Evolutionary conservation across 768 basidiomycete genomes (phyloP).

Genomic region (Macrocybe gigantea): DNA sequence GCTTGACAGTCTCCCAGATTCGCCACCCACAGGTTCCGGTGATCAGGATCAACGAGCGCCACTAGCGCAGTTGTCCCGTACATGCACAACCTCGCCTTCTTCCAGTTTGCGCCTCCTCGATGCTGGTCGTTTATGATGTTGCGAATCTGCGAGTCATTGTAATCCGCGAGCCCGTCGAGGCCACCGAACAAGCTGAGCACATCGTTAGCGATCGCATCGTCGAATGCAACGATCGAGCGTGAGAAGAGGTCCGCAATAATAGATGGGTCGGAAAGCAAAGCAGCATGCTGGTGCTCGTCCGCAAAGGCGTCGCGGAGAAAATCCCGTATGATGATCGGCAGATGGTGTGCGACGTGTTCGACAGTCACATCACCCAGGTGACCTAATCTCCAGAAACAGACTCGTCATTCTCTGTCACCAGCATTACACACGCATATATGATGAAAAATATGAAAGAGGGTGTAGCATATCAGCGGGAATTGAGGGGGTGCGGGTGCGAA

Average conservation of each 20-base stretch:
- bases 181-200: conserved; percentile 60
- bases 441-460: too few species aligned
- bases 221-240: conserved; percentile 54
- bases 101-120: conserved; percentile 51
- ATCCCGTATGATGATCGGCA: conserved; percentile 61
- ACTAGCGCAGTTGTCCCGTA: conserved; percentile 76
- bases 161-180: conserved; percentile 39
- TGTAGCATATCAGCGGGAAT: too few species aligned
- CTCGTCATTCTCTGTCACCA: neutral
- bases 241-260: conserved; percentile 52
- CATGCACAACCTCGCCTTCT: conserved; percentile 66
- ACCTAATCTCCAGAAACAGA: conserved; percentile 27
- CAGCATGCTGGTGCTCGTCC: conserved; percentile 7
- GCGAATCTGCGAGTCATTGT: conserved; percentile 52
- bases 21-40: conserved; percentile 70
- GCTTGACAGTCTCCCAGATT: conserved; percentile 81
- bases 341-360: conserved; percentile 60
- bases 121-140: conserved; percentile 60
- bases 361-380: conserved; percentile 68
- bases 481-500: neutral
- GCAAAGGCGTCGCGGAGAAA: conserved; percentile 42
- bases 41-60: conserved; percentile 64
- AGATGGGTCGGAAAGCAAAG: conserved; percentile 18
- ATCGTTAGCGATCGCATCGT: conserved; percentile 63
- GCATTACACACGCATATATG: neutral